Evolutionary conservation across 495 filamentous ascomycete species (phyloP).

Genomic region (Melanomma pulvis-pyrius): DNA sequence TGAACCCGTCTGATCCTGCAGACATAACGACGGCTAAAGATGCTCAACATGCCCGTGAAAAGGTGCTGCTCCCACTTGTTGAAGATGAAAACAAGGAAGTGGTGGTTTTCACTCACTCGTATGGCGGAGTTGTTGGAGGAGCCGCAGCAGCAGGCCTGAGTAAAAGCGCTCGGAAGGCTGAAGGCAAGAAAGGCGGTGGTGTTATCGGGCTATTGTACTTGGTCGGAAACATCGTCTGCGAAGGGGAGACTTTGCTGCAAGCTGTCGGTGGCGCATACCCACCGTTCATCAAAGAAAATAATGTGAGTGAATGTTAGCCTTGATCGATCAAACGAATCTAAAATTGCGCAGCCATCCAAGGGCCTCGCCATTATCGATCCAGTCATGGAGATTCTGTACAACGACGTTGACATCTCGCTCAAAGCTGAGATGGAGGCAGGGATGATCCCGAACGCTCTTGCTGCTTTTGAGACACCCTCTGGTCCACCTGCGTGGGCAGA

Average conservation of each 20-base stretch:
- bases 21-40: slow-evolving; percentile 10
- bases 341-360: slow-evolving; percentile 6
- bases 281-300: slow-evolving; percentile 21
- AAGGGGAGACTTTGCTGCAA: slow-evolving; percentile 28
- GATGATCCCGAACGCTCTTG: slow-evolving; percentile 21
- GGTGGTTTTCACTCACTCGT: slow-evolving; percentile 48
- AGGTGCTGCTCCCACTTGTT: slow-evolving; percentile 29
- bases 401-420: slow-evolving; percentile 13
- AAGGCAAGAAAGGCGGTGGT: slow-evolving; percentile 49
- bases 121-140: slow-evolving; percentile 46
- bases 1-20: slow-evolving; percentile 11
- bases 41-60: slow-evolving; percentile 9
- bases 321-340: background rate
- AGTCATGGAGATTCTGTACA: slow-evolving; percentile 31
- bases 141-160: slow-evolving; percentile 47
- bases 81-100: slow-evolving; percentile 44
- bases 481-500: slow-evolving; percentile 17
- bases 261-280: slow-evolving; percentile 21
- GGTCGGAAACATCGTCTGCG: slow-evolving; percentile 44
- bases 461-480: slow-evolving; percentile 19
- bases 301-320: background rate
- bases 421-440: background rate
- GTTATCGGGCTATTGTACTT: slow-evolving; percentile 53
- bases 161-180: slow-evolving; percentile 43
- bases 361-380: slow-evolving; percentile 20